Base-by-base conservation (phyloP, 305 asterid species). In the Striga hermonthica region DNA sequence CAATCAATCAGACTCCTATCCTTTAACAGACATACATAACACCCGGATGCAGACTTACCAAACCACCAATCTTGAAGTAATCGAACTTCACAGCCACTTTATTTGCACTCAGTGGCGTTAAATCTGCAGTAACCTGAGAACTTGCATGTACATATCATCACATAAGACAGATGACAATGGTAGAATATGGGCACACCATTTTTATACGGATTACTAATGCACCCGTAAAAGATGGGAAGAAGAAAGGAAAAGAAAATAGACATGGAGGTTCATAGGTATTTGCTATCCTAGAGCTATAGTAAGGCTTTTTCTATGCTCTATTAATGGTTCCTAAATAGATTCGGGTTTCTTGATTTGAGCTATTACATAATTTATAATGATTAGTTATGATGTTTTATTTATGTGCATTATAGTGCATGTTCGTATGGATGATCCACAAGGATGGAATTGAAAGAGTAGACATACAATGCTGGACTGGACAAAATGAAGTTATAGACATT, bases 21-120 rank as follows among this genome's bases (percentile, higher is more conserved):
- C 3, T 15, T 52, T 22, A 22, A 22, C 31, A 4, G 12, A 49
- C 9, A 4, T 13, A 49, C 12, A 13, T 13, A 2, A 9, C 5
- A 5, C 56, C 28, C 12, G 35, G 14, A 55, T 40, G 2, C 4
- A n/a, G 45, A 65, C 87, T 79, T 72, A 89, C 96, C 81, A 89
- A 73, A 31, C 97, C 97, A 28, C 81, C 94, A 76, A 92, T 67
- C 79, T 92, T 89, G 84, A 92, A 89, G 52, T 50, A 75, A 74
- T 89, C 97, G 47, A 92, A 92, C 70, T 92, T 76, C 3, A 92
- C 97, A 44, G 96, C 94, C 74, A 89, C 97, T 71, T 86, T 89
- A 65, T 74, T 86, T 6, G 91, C 45, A 71, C 74, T 86, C 37
- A 92, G 67, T 71, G 97, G 97, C 1, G 96, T 84, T 74, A 92